Evolutionary conservation across 129 eudicot species (phyloP).

Genomic region (Flaveria bidentis): DNA sequence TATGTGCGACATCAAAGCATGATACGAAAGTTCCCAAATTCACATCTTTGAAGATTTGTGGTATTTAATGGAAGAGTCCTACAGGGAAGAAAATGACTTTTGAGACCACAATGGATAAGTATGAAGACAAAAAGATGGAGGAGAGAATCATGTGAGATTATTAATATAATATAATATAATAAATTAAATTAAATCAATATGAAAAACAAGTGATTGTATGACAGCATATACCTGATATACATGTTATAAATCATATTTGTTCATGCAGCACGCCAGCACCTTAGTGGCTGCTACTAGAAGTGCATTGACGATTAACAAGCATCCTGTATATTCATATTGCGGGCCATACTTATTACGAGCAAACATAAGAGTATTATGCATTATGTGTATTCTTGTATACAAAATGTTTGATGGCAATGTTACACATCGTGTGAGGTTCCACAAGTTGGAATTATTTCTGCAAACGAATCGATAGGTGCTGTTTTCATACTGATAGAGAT

Average conservation of each 20-base stretch:
- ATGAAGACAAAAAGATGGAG: conserved; percentile 38
- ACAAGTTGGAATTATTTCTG: conserved; percentile 2
- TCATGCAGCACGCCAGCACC: conserved; percentile 5
- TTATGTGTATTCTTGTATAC: neutral
- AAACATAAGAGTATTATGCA: neutral
- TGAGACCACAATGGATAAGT: conserved; percentile 46
- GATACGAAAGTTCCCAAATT: conserved; percentile 31
- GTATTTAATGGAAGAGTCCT: conserved; percentile 42
- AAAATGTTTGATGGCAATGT: neutral
- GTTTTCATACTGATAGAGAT: conserved; percentile 18
- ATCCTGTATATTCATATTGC: neutral
- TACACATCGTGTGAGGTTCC: conserved; percentile 23
- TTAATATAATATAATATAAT: neutral
- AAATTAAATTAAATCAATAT: neutral
- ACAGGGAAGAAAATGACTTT: conserved; percentile 39
- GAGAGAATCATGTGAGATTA: conserved; percentile 41
- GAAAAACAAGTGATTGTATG: conserved; percentile 1
- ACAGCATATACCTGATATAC: conserved; percentile 5
- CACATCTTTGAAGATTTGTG: conserved; percentile 45
- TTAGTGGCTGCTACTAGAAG: neutral
- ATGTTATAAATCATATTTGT: neutral
- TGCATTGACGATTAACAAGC: conserved; percentile 10
- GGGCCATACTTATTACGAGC: conserved; percentile 3
- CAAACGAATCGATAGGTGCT: conserved; percentile 17
- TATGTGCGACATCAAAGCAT: conserved; percentile 37